Evolutionary conservation across 2,329 filamentous ascomycete species (phyloP), one percentile per base, ranked within the genome.

Genomic region (Cladosporium sp.): DNA sequence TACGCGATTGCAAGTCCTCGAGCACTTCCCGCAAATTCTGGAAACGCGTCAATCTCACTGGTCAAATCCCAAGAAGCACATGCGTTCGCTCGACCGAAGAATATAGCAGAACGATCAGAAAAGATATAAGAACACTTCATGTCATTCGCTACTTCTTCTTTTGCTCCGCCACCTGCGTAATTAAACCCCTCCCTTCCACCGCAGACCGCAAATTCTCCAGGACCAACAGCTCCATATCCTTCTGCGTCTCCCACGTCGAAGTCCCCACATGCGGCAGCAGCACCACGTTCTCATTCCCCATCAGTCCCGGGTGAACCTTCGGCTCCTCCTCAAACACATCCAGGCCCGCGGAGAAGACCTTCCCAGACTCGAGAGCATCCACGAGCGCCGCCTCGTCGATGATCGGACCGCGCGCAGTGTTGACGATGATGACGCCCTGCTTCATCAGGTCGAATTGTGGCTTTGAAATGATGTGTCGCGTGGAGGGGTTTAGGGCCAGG

Each of bases 81-180:
- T 18, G 37, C 16, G 18, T 21, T 21, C 37, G 35, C 12, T 37
- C 23, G 35, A 16, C 6, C 35, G 5, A 16, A 4, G 2, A 18
- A 11, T 14, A 18, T 1, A 40, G 16, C 5, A 2, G 7, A 21
- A 44, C 7, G 18, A 40, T 7, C 37, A n/a, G 37, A 44, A n/a
- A n/a, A 2, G 6, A 44, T 7, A 44, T 8, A 44, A 44, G n/a
- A n/a, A n/a, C 18, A 44, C 14, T 44, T 2, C 2, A 6, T 14
- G 10, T 6, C 18, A 29, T 29, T 8, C 5, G 18, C 50, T 53
- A 53, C 21, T 44, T 56, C 67, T 77, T 77, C 73, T 83, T 85
- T 79, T 89, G 87, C 76, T 88, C 86, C 4, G 84, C 81, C 49
- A 89, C 83, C 67, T 84, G 81, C n/a, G 87, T 89, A 65, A 88